Conservation (phyloP, 305 asterid species). For the Salvia sclarea region DNA sequence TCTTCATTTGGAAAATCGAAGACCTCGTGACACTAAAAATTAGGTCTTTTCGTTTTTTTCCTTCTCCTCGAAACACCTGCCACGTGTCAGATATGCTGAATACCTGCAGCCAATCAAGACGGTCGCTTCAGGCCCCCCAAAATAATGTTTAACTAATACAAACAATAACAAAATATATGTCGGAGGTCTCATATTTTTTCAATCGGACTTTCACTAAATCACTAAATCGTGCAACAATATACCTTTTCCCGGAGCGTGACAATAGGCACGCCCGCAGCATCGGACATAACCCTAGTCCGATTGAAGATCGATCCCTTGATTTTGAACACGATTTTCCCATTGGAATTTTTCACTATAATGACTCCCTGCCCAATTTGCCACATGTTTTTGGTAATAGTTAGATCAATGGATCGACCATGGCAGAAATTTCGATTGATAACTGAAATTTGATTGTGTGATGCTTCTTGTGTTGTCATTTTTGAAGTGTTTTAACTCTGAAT, state of each 20-base stretch:
- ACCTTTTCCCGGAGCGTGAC: constrained; percentile 35
- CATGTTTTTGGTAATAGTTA: constrained; percentile 17
- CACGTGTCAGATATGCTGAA: constrained; percentile 31
- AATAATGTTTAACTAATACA: too few species aligned
- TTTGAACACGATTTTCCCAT: constrained; percentile 36
- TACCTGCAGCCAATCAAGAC: constrained; percentile 17
- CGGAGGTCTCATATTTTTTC: too few species aligned
- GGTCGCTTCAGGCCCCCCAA: too few species aligned
- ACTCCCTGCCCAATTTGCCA: constrained; percentile 7
- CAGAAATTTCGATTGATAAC: constrained; percentile 31
- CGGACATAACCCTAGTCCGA: constrained; percentile 16
- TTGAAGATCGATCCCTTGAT: constrained; percentile 22
- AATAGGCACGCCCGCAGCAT: constrained; percentile 32
- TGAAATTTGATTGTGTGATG: background rate
- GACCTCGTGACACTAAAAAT: constrained; percentile 36
- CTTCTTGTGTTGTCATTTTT: background rate
- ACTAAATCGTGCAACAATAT: too few species aligned
- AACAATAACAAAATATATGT: too few species aligned
- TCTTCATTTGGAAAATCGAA: constrained; percentile 32
- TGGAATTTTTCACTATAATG: constrained; percentile 6
- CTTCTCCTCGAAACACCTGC: constrained; percentile 44
- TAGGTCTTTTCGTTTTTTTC: constrained; percentile 28
- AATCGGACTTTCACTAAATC: too few species aligned
- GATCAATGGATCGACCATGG: background rate
- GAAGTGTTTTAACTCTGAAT: background rate